phyloP scores from a whole-genome alignment of 441 rosid genomes.

The Erodium chrysanthum region DNA sequence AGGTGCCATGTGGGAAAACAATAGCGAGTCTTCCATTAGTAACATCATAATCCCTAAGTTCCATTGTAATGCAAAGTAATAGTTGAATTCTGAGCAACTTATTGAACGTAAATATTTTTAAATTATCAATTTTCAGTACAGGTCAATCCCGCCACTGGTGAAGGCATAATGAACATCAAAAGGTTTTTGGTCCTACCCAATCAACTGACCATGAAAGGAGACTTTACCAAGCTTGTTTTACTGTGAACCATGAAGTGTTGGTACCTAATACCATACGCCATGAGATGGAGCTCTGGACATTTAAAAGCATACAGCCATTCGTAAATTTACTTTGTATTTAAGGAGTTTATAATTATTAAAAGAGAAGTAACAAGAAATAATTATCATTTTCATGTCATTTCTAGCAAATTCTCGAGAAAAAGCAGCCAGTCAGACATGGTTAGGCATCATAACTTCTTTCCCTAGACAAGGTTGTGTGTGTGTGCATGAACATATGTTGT shows the following conservation, averaged over 20 bases:
- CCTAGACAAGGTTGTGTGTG: background rate
- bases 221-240: background rate
- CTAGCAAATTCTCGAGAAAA: background rate
- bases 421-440: background rate
- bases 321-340: background rate
- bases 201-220: background rate
- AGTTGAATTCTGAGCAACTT: background rate
- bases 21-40: background rate
- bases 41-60: background rate
- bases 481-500: slow-evolving; percentile 2
- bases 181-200: background rate
- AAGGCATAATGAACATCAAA: background rate
- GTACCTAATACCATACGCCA: background rate
- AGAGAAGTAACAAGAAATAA: background rate
- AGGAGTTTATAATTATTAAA: background rate
- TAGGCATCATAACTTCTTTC: background rate
- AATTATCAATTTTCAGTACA: background rate
- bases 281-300: background rate
- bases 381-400: background rate
- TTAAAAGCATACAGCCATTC: background rate
- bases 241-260: background rate
- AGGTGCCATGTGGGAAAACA: background rate
- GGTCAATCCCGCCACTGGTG: background rate
- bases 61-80: background rate
- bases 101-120: background rate